Conservation (phyloP, 192 early-diverging fungal genomes). For the Dispira parvispora region DNA sequence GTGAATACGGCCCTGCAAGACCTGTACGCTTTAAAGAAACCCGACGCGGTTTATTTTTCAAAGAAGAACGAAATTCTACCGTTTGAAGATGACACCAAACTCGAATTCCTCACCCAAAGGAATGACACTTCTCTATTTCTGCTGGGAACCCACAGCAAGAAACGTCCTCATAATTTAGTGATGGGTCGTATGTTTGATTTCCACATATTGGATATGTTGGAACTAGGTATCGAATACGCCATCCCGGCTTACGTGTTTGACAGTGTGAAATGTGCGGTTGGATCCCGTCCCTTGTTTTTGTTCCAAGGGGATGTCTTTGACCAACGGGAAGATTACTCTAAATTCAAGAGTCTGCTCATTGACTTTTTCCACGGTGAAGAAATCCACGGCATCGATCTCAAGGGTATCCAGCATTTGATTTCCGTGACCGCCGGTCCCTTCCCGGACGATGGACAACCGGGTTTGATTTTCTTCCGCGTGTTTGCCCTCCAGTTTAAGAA, state of each 20-base stretch:
- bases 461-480: conserved; percentile 57
- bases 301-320: conserved; percentile 85
- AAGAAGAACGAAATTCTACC: conserved; percentile 94
- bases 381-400: conserved; percentile 57
- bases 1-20: conserved; percentile 76
- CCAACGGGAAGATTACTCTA: conserved; percentile 42
- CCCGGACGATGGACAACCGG: conserved; percentile 37
- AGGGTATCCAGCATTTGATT: conserved; percentile 82
- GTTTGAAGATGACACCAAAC: conserved; percentile 80
- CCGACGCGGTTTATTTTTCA: conserved; percentile 71
- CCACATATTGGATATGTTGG: conserved; percentile 89
- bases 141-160: conserved; percentile 85
- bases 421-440: conserved; percentile 53
- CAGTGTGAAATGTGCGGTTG: conserved; percentile 56
- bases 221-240: conserved; percentile 65
- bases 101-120: conserved; percentile 92
- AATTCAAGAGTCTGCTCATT: conserved; percentile 66
- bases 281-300: conserved; percentile 74
- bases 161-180: conserved; percentile 85
- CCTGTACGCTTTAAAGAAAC: conserved; percentile 81
- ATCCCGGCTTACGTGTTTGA: conserved; percentile 55
- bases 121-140: conserved; percentile 88
- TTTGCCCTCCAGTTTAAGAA: conserved; percentile 80
- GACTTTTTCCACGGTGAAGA: conserved; percentile 81
- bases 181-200: conserved; percentile 87